A percentile compares a stretch with the other conserved stretches of the same genome.
phyloP scores from a whole-genome alignment of 2,329 filamentous ascomycete species.

The Pseudocercospora fijiensis region DNA sequence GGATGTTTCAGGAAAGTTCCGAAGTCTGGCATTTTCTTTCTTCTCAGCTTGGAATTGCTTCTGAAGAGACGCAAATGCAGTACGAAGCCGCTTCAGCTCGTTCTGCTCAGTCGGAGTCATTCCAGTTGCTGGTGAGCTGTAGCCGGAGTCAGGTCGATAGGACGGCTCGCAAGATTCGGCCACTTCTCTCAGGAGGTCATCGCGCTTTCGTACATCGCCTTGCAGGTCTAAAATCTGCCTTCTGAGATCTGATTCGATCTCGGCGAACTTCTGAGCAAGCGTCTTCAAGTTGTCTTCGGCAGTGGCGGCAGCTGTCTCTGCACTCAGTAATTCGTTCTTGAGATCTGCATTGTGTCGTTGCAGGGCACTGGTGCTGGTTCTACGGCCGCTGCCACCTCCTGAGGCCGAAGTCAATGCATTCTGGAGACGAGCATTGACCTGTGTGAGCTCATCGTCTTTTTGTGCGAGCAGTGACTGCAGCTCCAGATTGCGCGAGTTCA shows the following conservation, averaged over 20 bases:
- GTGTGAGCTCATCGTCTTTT: slow-evolving; percentile 24
- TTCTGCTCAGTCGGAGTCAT: slow-evolving; percentile 13
- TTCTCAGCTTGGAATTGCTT: slow-evolving; percentile 25
- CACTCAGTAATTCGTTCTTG: slow-evolving; percentile 11
- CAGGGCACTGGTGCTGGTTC: slow-evolving; percentile 7
- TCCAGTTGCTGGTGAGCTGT: not conserved
- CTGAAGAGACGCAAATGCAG: slow-evolving; percentile 15
- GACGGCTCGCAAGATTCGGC: not conserved
- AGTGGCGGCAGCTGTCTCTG: slow-evolving; percentile 11
- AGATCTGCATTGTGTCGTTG: slow-evolving; percentile 12
- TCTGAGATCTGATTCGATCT: slow-evolving; percentile 15
- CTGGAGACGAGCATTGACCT: slow-evolving; percentile 15
- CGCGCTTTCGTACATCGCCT: slow-evolving; percentile 1
- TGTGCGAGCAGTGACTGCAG: slow-evolving; percentile 24
- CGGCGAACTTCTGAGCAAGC: slow-evolving; percentile 8
- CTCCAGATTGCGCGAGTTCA: slow-evolving; percentile 22
- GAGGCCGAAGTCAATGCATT: slow-evolving; percentile 2
- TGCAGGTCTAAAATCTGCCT: slow-evolving; percentile 13
- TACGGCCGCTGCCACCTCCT: not conserved
- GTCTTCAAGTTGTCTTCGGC: slow-evolving; percentile 19
- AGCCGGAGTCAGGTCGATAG: slow-evolving; percentile 8
- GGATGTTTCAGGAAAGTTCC: slow-evolving; percentile 11
- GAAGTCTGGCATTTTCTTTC: slow-evolving; percentile 11
- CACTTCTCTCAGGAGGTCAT: slow-evolving; percentile 8
- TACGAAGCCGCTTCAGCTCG: slow-evolving; percentile 18